A percentile compares a stretch with the other conserved stretches of the same genome.
Conservation (phyloP, 2,329 filamentous ascomycete species). For the Exophiala oligosperma region DNA sequence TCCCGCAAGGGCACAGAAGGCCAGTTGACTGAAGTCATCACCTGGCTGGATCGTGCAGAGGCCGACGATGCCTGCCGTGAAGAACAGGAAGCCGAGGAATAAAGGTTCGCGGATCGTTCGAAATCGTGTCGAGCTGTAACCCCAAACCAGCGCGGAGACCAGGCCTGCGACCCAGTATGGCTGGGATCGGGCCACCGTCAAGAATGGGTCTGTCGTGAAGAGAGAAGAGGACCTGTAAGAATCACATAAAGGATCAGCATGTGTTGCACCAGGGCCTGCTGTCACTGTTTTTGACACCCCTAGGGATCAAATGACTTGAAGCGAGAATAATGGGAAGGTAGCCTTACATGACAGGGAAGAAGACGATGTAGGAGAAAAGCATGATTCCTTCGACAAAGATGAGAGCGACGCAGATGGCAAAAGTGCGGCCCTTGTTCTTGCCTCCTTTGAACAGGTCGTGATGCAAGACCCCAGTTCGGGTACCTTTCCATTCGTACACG, state of each 20-base stretch:
- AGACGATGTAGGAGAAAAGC: slow-evolving; percentile 25
- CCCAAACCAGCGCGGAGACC: slow-evolving; percentile 20
- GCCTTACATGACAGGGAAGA: slow-evolving; percentile 26
- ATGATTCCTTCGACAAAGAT: slow-evolving; percentile 27
- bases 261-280: no score
- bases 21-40: slow-evolving; percentile 5
- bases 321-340: neutral
- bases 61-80: slow-evolving; percentile 23
- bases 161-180: slow-evolving; percentile 21
- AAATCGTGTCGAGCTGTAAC: slow-evolving; percentile 17
- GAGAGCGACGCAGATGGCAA: slow-evolving; percentile 22
- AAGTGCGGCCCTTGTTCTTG: slow-evolving; percentile 18
- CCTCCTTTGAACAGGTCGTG: slow-evolving; percentile 24
- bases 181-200: slow-evolving; percentile 14
- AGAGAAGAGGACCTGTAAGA: slow-evolving; percentile 14
- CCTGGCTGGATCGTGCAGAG: slow-evolving; percentile 19
- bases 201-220: slow-evolving; percentile 21
- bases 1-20: slow-evolving; percentile 16
- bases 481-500: slow-evolving; percentile 26
- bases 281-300: no score
- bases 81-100: slow-evolving; percentile 22
- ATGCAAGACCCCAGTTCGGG: slow-evolving; percentile 21
- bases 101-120: slow-evolving; percentile 25
- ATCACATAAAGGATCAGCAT: neutral
- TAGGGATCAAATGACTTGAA: no score